phyloP scores from a whole-genome alignment of 441 rosid species.

The Croton setiger region DNA sequence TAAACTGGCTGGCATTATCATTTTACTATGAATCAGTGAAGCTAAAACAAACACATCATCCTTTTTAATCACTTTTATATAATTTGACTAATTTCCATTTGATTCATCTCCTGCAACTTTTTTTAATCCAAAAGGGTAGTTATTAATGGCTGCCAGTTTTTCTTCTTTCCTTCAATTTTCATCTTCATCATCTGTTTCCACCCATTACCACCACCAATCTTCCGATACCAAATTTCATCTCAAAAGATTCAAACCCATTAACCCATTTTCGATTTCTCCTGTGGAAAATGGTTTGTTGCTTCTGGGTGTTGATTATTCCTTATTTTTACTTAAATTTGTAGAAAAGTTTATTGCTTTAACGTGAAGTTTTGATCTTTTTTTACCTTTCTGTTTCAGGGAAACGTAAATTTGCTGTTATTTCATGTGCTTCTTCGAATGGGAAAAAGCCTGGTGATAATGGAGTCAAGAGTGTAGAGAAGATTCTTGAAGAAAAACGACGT shows the following conservation, averaged over 20 bases:
- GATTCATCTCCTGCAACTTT: conserved; percentile 1
- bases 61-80: background rate
- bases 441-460: conserved; percentile 46
- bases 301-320: background rate
- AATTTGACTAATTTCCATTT: background rate
- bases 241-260: conserved; percentile 22
- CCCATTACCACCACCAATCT: background rate
- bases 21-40: background rate
- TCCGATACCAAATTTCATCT: conserved; percentile 15
- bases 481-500: conserved; percentile 64
- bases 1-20: conserved; percentile 13
- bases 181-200: conserved; percentile 11
- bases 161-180: conserved; percentile 32
- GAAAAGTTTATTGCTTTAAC: background rate
- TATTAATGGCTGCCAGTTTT: conserved; percentile 35
- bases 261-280: conserved; percentile 11
- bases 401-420: conserved; percentile 27
- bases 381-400: conserved; percentile 23
- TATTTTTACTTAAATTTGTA: conserved; percentile 1
- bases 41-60: conserved; percentile 17
- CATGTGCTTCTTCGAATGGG: conserved; percentile 59
- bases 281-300: conserved; percentile 9
- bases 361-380: background rate
- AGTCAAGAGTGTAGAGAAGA: conserved; percentile 43
- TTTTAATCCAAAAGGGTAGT: background rate